Evolutionary conservation across 768 basidiomycete genomes (phyloP), one percentile per base, ranked within the genome.

Genomic region (Lactarius trivialis): DNA sequence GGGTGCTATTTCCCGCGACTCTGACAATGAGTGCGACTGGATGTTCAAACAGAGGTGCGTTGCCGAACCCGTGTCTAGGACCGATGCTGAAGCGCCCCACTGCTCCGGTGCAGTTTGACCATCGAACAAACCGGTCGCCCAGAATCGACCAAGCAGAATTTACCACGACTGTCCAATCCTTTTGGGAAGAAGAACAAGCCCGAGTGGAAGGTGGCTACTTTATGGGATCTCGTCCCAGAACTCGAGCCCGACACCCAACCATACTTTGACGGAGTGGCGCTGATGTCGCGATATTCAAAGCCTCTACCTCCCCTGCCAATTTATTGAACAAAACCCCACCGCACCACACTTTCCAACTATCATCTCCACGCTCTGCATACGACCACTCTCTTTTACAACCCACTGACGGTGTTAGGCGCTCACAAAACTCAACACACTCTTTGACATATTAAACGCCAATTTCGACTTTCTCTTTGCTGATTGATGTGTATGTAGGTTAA

Each of bases 21-120:
- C 9, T 64, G 72, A 32, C 63, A 51, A 14, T 55, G 41, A 51
- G 9, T 15, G 19, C 21, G 37, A 57, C 26, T 75, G 45, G 64
- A 70, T 61, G 48, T 68, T 28, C 68, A 77, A 48, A 68, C 69
- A 75, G 71, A 54, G 41, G 71, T 49, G 34, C 26, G 61, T 51
- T 17, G 30, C 52, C 11, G 43, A 43, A 26, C 8, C 26, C 39
- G 39, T 33, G 17, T n/a, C 30, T 11, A 4, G 45, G 45, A 24
- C 45, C 21, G 1, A 53, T 2, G 9, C 19, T 37, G 28, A 61
- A 15, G 33, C 2, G 34, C 49, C n/a, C 56, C 32, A 60, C 24
- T 7, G n/a, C 7, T 14, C 34, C 7, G 12, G 7, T 41, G 48
- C 58, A 64, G 63, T 19, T 48, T 55, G 24, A 6, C 26, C 19